phyloP scores from a whole-genome alignment of 2,329 filamentous ascomycete genomes.

The Fusarium udum region DNA sequence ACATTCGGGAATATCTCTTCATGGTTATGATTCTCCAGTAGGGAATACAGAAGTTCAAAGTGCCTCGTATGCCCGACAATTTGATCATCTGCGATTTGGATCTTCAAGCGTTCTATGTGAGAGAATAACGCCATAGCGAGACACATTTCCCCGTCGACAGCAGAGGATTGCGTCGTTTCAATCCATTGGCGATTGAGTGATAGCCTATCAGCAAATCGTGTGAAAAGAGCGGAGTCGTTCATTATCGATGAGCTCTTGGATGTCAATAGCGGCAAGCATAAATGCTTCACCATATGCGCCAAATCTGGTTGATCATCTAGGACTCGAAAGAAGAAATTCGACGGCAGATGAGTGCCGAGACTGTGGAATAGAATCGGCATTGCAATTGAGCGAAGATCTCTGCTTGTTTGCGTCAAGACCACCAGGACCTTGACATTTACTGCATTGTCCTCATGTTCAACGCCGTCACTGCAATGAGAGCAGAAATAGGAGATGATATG shows the following conservation, averaged over 20 bases:
- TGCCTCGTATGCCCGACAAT: accelerated
- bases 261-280: neutral
- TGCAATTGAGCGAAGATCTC: accelerated
- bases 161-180: accelerated
- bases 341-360: neutral
- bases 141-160: neutral
- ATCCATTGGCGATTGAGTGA: accelerated
- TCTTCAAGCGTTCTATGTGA: neutral
- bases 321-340: neutral
- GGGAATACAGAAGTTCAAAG: neutral
- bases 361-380: accelerated
- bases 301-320: accelerated
- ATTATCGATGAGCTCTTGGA: accelerated
- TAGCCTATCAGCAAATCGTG: neutral
- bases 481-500: neutral
- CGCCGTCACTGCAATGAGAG: neutral
- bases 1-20: accelerated
- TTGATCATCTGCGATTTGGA: neutral
- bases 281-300: neutral
- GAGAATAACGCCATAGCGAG: neutral
- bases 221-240: accelerated
- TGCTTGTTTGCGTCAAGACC: no score
- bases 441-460: neutral
- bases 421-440: accelerated
- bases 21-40: accelerated